phyloP scores from a whole-genome alignment of 352 stramenopile species.

The Phytophthora hybrid region DNA sequence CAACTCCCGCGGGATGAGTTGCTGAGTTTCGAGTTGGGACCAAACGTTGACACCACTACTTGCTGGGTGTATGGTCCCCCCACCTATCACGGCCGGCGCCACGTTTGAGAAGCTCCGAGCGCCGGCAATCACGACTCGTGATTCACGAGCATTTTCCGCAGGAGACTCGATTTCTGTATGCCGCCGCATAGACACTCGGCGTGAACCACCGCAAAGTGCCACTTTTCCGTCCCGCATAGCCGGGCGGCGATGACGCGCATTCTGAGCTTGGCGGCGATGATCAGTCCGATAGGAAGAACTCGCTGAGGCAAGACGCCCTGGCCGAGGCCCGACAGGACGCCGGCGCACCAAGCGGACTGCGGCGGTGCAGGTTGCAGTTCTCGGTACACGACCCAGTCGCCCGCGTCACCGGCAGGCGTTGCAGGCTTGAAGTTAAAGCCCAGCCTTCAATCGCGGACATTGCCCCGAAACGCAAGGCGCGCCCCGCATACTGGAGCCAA shows the following conservation, averaged over 20 bases:
- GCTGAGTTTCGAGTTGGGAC: too few relatives aligned
- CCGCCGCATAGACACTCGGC: slow-evolving; percentile 32
- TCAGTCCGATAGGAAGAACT: slow-evolving; percentile 27
- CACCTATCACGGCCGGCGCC: slow-evolving; percentile 14
- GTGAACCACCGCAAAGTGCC: slow-evolving; percentile 30
- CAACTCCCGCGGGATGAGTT: too few relatives aligned
- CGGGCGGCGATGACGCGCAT: slow-evolving; percentile 16
- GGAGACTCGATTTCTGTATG: slow-evolving; percentile 25
- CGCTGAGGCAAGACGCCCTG: neutral
- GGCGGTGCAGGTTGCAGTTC: slow-evolving; percentile 27
- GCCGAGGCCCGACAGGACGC: neutral
- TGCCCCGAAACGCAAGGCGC: slow-evolving; percentile 27
- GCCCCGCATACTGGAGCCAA: slow-evolving; percentile 9
- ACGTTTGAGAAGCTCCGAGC: neutral
- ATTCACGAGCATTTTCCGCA: slow-evolving; percentile 29
- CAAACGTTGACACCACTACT: too few relatives aligned
- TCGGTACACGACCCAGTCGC: slow-evolving; percentile 30
- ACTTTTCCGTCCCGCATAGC: slow-evolving; percentile 26
- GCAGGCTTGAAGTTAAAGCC: slow-evolving; percentile 35
- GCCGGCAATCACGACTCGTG: slow-evolving; percentile 17
- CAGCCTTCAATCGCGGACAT: neutral
- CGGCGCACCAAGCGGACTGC: slow-evolving; percentile 12
- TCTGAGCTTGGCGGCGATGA: neutral
- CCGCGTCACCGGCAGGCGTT: slow-evolving; percentile 29
- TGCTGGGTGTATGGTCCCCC: slow-evolving; percentile 21